Evolutionary conservation across 2,329 filamentous ascomycete species (phyloP), one percentile per base, ranked within the genome.

Genomic region (Verticillium longisporum): DNA sequence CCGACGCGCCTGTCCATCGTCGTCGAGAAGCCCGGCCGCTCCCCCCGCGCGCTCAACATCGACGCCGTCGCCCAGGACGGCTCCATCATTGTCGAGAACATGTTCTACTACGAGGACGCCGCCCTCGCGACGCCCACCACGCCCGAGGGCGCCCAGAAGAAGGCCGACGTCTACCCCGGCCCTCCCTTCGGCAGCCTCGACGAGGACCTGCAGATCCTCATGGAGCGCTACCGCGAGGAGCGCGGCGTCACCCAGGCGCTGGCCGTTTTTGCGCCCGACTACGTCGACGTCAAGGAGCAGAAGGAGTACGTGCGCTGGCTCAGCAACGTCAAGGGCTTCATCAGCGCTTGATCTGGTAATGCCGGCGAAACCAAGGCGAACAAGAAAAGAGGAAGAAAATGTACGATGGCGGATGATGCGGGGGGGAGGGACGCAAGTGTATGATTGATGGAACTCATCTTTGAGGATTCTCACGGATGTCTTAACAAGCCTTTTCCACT

Each of bases 271-370:
- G 88, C 96, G 55, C 92, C 93, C 41, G 93, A 98, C 75, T 99
- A 97, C 80, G 93, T 98, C 72, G 92, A 98, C 74, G 86, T 90
- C 78, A 99, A 99, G 88, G 95, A 99, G 86, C 94, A 98, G 86
- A 90, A 88, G 79, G 95, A 99, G 83, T 99, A 99, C 77, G 80
- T 96, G 64, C 80, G 84, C 67, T 99, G 96, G 95, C 80, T 99
- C 75, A 84, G 87, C 75, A 90, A 90, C 73, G 84, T 97, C 77
- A 95, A 94, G 86, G 80, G 78, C 65, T 97, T 98, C 72, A 81
- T 97, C 67, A 88, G 90, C 73, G 87, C 87, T 63, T 92, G 80
- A 75, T 61, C 38, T 18, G 54, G 33, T 10, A 3, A 4, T 7
- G 6, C 7, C 2, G n/a, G n/a, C 45, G 15, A 9, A 15, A 14